These are phyloP conservation scores for Chrysochromulina tobinii DNA, from an alignment of 78 protist genomes.

Conservation along the genomic window DNA sequence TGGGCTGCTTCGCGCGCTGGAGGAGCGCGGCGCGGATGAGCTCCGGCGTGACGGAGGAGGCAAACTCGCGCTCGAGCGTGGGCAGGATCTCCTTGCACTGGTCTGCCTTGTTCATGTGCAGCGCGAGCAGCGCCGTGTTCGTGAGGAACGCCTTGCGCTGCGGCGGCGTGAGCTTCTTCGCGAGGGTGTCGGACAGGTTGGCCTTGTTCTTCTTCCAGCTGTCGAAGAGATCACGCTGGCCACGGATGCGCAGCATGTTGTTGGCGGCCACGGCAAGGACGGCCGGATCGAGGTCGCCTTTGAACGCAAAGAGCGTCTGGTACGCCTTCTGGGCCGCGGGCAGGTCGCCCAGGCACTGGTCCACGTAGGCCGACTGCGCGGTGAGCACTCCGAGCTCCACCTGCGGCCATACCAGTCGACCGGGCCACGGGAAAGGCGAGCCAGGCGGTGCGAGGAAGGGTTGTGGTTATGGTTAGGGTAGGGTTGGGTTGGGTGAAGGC, in stretches of 20 bases:
- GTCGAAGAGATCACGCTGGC: conserved; percentile 22
- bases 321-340: background rate
- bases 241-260: conserved; percentile 20
- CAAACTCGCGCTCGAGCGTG: background rate
- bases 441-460: too few species aligned
- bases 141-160: background rate
- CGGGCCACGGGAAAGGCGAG: too few species aligned
- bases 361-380: background rate
- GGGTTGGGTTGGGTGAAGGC: too few species aligned
- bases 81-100: background rate
- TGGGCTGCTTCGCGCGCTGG: background rate
- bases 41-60: background rate
- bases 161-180: background rate
- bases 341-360: background rate
- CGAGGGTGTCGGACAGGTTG: background rate
- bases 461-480: too few species aligned
- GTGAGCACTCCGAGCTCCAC: background rate
- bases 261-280: conserved; percentile 40
- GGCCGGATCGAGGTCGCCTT: background rate
- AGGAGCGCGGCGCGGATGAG: background rate
- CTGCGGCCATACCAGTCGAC: background rate
- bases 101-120: background rate
- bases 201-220: background rate
- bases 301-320: background rate
- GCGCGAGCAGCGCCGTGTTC: background rate